Evolutionary conservation across 352 stramenopile species (phyloP), one percentile per base, ranked within the genome.

Genomic region (Globisporangium abappressorium): DNA sequence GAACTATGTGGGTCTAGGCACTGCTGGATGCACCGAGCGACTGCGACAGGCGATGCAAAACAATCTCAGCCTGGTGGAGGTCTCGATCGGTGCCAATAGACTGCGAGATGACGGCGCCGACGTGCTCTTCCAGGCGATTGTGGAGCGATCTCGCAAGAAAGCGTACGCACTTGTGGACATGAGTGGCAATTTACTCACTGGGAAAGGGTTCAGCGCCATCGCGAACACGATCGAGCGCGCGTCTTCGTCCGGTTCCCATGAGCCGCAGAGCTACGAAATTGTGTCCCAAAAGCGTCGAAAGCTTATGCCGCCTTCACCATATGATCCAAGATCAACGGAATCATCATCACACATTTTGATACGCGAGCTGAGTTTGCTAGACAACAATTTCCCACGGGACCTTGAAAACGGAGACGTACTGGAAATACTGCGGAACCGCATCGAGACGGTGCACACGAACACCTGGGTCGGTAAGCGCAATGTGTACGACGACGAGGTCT

Each of bases 401-500:
- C 61, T 64, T 18, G 64, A 76, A 28, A 79, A 69, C 49, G 72
- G 65, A 1, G 61, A 51, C 1, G 63, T 76, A 38, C 63, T 91
- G 3, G 51, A 70, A 6, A 56, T 57, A 0, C 70, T 93, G 12
- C 70, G 69, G 43, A 53, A 43, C 8, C 69, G 67, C 14, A 79
- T 91, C n/a, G 65, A 69, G 22, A 70, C 78, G 47, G 62, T 93
- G 49, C 79, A 66, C 33, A 92, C 79, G 33, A 92, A 92, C 59
- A 76, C 84, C 41, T 92, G 84, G 82, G 73, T 76, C 46, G 76
- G 64, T 62, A 80, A 80, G 59, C 78, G 82, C 26, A 89, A 87
- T 69, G 86, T 94, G n/a, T 94, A 94, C 68, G 86, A 94, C 38
- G 86, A 94, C 62, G 86, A 94, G 75, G 80, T 92, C 8, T 94